Evolutionary conservation across 1,284 basidiomycete species (phyloP).

Genomic region (Coniophora puteana): DNA sequence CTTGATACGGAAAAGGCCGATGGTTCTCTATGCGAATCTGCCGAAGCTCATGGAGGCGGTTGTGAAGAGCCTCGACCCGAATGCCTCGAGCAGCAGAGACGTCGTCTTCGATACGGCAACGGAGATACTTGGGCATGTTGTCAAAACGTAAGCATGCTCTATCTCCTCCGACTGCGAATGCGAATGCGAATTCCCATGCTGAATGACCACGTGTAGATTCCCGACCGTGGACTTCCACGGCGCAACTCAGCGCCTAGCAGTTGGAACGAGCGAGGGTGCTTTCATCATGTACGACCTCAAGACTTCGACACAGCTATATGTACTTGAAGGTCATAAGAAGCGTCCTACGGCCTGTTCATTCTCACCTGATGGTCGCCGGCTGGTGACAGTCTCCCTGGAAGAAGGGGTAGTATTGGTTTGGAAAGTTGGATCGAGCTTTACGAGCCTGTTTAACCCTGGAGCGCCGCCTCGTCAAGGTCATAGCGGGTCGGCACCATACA

Average conservation of each 20-base stretch:
- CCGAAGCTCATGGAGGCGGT: constrained; percentile 92
- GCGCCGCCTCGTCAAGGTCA: constrained; percentile 89
- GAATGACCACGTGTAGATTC: constrained; percentile 51
- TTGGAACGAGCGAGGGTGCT: constrained; percentile 92
- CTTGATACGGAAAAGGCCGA: constrained; percentile 89
- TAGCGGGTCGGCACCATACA: constrained; percentile 78
- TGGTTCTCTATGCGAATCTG: constrained; percentile 83
- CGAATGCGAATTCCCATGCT: background rate
- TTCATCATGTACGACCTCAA: constrained; percentile 97
- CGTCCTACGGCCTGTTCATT: constrained; percentile 81
- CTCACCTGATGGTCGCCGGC: constrained; percentile 87
- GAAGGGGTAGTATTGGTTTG: constrained; percentile 82
- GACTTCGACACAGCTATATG: constrained; percentile 91
- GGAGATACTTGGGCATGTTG: constrained; percentile 88
- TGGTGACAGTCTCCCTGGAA: constrained; percentile 85
- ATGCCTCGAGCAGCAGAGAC: constrained; percentile 77
- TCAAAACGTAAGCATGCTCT: constrained; percentile 65
- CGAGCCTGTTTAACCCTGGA: constrained; percentile 88
- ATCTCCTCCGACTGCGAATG: background rate
- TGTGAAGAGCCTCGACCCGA: constrained; percentile 95
- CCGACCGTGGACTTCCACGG: constrained; percentile 91
- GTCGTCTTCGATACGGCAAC: constrained; percentile 90
- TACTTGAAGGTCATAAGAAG: constrained; percentile 88
- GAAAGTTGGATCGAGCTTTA: constrained; percentile 86
- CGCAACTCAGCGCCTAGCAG: constrained; percentile 81